Evolutionary conservation across 768 basidiomycete genomes (phyloP), one percentile per base, ranked within the genome.

Genomic region (Leccinum imitatum): DNA sequence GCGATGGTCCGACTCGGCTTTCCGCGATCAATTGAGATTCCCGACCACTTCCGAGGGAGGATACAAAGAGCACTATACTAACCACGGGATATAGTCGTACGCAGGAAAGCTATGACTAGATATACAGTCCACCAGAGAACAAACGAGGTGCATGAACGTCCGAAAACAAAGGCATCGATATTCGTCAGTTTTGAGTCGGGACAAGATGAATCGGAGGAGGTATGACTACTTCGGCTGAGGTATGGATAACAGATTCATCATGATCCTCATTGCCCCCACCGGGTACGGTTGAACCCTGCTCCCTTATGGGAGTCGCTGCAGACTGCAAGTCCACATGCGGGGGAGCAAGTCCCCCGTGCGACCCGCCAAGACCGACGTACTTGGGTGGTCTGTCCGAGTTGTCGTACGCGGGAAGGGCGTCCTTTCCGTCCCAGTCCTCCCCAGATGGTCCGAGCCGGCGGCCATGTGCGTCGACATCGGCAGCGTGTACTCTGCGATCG

Each of bases 391-490:
- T 73, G 31, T 81, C 81, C 13, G 67, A 53, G 14, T 62, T 68
- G 48, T 82, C 78, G 50, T 83, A 84, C 5, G 81, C 79, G 8
- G 82, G 82, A 25, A 83, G 74, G 0, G 65, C 59, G 33, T 83
- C 82, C 61, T 82, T 83, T 59, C 79, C 78, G 0, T 70, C 67
- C 57, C 72, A 60, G 11, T 65, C 66, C 17, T 75, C 76, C 54
- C 75, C 75, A 41, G 75, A 67, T 1, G 61, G 56, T 8, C 65
- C 68, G 8, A 68, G 47, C 21, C 80, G 69, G 52, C 82, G 76
- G 15, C 82, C 82, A 9, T 62, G 64, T 17, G 65, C 71, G 61
- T 81, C 82, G 0, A 70, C 73, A 60, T 81, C 80, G 0, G 66
- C 63, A 1, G 76, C 77, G 46, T 62, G 73, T 3, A 75, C 69